Conservation (phyloP, 768 basidiomycete genomes). For the Boletus rubropictus region DNA sequence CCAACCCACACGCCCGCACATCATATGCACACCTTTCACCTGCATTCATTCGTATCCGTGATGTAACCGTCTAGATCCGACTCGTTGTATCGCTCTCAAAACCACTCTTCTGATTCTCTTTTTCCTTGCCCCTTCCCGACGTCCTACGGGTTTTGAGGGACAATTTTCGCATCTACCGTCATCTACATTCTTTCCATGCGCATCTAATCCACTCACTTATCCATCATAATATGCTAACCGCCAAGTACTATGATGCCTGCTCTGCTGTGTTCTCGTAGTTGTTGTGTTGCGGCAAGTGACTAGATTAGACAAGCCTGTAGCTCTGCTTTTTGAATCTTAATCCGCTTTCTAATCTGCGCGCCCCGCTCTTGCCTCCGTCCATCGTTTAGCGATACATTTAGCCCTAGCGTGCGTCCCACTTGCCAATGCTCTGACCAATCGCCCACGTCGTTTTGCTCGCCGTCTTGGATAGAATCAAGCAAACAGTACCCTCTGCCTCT, state of each 20-base stretch:
- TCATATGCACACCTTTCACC: slow-evolving; percentile 53
- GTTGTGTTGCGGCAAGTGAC: slow-evolving; percentile 25
- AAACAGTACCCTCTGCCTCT: slow-evolving; percentile 52
- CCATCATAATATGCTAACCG: slow-evolving; percentile 30
- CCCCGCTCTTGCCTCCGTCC: slow-evolving; percentile 19
- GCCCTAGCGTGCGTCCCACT: slow-evolving; percentile 39
- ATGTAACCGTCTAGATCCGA: slow-evolving; percentile 25
- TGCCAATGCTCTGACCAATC: slow-evolving; percentile 40
- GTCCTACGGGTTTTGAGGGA: slow-evolving; percentile 12
- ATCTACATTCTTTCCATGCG: slow-evolving; percentile 20
- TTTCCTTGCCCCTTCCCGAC: slow-evolving; percentile 9
- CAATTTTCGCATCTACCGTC: slow-evolving; percentile 15
- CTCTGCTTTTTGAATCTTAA: slow-evolving; percentile 18
- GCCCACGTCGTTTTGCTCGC: slow-evolving; percentile 32
- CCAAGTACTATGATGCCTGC: slow-evolving; percentile 20
- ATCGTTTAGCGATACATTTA: slow-evolving; percentile 9
- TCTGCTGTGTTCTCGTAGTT: slow-evolving; percentile 35
- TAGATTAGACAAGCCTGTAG: slow-evolving; percentile 27
- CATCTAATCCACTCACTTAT: slow-evolving; percentile 35
- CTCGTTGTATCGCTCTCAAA: slow-evolving; percentile 2
- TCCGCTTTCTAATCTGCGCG: slow-evolving; percentile 38
- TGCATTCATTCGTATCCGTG: slow-evolving; percentile 41
- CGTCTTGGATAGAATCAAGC: slow-evolving; percentile 33
- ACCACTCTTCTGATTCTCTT: neutral
- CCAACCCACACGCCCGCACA: slow-evolving; percentile 54